Percentiles rank a stretch among this genome's conserved stretches.
Evolutionary conservation across 2,329 filamentous ascomycete species (phyloP).

Genomic region (Harringtonia aguacate): DNA sequence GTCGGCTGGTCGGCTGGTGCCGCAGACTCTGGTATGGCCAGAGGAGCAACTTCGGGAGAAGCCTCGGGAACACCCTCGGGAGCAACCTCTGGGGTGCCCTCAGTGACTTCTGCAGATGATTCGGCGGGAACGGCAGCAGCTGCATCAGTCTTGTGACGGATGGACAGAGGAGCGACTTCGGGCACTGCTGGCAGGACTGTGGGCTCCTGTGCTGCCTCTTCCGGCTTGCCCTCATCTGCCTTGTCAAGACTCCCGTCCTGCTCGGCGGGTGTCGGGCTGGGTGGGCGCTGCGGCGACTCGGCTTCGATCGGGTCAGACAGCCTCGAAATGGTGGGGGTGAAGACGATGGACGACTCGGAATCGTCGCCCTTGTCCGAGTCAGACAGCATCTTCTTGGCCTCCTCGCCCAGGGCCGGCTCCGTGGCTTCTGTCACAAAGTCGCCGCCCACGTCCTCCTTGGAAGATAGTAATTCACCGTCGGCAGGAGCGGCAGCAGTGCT

Average conservation of each 20-base stretch:
- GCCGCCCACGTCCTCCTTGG: slow-evolving; percentile 9
- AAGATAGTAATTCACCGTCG: background rate
- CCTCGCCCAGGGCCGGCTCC: slow-evolving; percentile 10
- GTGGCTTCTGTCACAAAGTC: slow-evolving; percentile 13
- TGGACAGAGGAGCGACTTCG: too few relatives aligned
- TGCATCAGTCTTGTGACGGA: too few relatives aligned
- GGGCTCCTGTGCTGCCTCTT: too few relatives aligned
- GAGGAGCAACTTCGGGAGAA: background rate
- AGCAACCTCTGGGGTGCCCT: too few relatives aligned
- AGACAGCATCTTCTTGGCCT: slow-evolving; percentile 7
- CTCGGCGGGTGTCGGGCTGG: background rate
- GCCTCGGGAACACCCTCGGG: background rate
- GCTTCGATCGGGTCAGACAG: slow-evolving; percentile 9
- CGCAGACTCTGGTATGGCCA: too few relatives aligned
- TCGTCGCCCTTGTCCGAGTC: slow-evolving; percentile 14
- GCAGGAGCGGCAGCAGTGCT: background rate
- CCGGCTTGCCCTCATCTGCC: background rate
- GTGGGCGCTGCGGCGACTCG: background rate
- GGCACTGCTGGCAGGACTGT: too few relatives aligned
- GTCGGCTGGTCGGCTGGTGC: background rate
- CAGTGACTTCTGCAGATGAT: background rate
- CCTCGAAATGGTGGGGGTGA: slow-evolving; percentile 14
- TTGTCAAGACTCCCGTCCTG: background rate
- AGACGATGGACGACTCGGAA: slow-evolving; percentile 16
- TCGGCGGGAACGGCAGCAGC: background rate